Conservation (phyloP, 2,329 filamentous ascomycete species). For the Neodidymelliopsis sp. region DNA sequence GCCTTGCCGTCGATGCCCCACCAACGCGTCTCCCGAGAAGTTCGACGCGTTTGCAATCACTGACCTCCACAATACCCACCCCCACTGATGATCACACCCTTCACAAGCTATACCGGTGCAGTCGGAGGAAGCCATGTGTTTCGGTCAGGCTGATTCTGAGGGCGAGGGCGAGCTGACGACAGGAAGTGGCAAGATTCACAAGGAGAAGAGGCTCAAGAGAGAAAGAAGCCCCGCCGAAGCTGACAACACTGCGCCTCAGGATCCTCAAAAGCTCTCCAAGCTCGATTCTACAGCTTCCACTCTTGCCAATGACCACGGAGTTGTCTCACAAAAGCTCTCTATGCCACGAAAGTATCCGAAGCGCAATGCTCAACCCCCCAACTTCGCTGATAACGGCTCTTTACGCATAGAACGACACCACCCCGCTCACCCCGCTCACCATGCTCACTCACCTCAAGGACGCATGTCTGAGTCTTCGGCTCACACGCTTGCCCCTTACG, state of each 20-base stretch:
- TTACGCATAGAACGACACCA: not conserved
- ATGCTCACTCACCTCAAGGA: not conserved
- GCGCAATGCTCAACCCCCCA: not conserved
- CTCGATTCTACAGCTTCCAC: slow-evolving; percentile 5
- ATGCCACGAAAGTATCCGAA: not conserved
- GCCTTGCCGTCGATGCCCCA: slow-evolving; percentile 17
- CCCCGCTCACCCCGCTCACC: not conserved
- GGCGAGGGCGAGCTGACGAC: not conserved
- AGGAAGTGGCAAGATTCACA: not conserved
- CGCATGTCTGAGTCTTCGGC: not conserved
- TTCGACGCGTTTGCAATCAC: slow-evolving; percentile 2
- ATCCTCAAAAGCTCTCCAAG: slow-evolving; percentile 8
- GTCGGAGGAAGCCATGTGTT: slow-evolving; percentile 6
- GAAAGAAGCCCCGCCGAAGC: slow-evolving; percentile 1
- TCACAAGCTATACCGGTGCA: not conserved
- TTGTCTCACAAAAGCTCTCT: not conserved
- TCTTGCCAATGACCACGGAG: not conserved
- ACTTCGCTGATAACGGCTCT: not conserved
- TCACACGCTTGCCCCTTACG: not conserved
- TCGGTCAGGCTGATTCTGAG: slow-evolving; percentile 4
- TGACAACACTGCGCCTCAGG: not conserved
- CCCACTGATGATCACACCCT: slow-evolving; percentile 3
- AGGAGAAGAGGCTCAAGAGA: slow-evolving; percentile 7
- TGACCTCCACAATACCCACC: not conserved
- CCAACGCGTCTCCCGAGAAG: slow-evolving; percentile 17